phyloP scores from a whole-genome alignment of 1,139 yeast genomes.

The Yamadazyma blattariae region DNA sequence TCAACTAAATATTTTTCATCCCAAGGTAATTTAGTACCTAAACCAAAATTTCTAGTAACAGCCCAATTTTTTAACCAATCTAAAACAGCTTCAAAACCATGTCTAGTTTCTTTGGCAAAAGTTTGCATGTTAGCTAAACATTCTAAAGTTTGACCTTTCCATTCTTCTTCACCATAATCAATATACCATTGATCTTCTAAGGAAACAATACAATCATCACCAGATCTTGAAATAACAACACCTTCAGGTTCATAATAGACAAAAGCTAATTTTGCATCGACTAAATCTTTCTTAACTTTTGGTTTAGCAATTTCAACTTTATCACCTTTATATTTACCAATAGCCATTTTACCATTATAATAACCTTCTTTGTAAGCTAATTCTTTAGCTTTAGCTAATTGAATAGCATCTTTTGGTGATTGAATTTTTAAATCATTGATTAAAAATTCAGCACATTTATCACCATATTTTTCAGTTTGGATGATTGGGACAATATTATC shows the following conservation, averaged over 20 bases:
- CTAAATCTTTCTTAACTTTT: constrained; percentile 77
- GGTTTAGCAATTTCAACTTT: constrained; percentile 90
- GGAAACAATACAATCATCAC: constrained; percentile 95
- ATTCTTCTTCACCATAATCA: constrained; percentile 92
- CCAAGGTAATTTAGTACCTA: constrained; percentile 97
- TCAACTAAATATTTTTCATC: constrained; percentile 92
- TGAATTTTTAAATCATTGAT: constrained; percentile 87
- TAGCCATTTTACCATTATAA: constrained; percentile 80
- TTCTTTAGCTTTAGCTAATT: constrained; percentile 90
- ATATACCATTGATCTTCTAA: constrained; percentile 98
- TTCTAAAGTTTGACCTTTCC: constrained; percentile 86
- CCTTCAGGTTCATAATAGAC: constrained; percentile 94
- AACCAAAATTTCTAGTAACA: constrained; percentile 92
- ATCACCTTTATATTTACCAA: constrained; percentile 84
- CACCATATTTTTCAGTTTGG: constrained; percentile 83
- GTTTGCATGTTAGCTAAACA: constrained; percentile 78
- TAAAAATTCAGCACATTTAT: constrained; percentile 79
- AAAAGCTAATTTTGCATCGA: constrained; percentile 77
- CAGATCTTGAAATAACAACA: constrained; percentile 86
- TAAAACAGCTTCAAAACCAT: constrained; percentile 91
- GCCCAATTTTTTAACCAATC: constrained; percentile 99
- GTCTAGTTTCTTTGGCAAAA: constrained; percentile 78
- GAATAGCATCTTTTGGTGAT: constrained; percentile 89
- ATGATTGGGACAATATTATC: constrained; percentile 73
- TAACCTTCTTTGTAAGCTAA: constrained; percentile 94